phyloP scores from a whole-genome alignment of 148 eudicot species.

The Hydrangea macrophylla region DNA sequence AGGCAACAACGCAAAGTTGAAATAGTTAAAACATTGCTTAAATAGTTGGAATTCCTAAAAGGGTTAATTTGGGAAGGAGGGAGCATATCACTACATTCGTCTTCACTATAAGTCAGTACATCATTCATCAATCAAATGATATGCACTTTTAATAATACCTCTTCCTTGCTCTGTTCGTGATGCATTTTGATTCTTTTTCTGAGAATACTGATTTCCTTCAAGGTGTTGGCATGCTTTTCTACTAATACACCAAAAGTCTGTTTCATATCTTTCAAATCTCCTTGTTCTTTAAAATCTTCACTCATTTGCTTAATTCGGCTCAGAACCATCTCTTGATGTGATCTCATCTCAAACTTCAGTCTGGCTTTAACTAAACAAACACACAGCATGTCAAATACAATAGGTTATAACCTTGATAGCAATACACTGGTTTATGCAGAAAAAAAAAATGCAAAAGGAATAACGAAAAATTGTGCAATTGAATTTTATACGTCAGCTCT shows the following conservation, averaged over 20 bases:
- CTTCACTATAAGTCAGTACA: too few species aligned
- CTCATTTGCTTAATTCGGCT: constrained; percentile 57
- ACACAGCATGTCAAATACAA: constrained; percentile 12
- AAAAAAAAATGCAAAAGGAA: too few species aligned
- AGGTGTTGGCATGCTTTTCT: constrained; percentile 47
- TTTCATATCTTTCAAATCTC: constrained; percentile 42
- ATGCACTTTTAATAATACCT: constrained; percentile 34
- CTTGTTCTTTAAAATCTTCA: constrained; percentile 67
- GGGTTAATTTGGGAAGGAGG: too few species aligned
- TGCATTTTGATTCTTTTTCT: constrained; percentile 50
- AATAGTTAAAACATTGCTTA: too few species aligned
- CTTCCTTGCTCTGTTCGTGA: constrained; percentile 53
- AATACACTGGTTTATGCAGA: too few species aligned
- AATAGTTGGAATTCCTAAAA: too few species aligned
- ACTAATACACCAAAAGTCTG: constrained; percentile 36
- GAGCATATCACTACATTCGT: too few species aligned
- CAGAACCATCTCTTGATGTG: constrained; percentile 66
- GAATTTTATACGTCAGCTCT: too few species aligned
- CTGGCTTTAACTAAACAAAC: constrained; percentile 59
- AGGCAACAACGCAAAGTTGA: too few species aligned
- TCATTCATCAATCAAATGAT: neutral
- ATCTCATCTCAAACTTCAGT: constrained; percentile 58
- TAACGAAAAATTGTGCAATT: neutral
- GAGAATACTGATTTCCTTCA: constrained; percentile 48
- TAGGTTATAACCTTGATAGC: too few species aligned